These are phyloP conservation scores for Zizania latifolia DNA, from an alignment of 176 grass and related monocot genomes.

Conservation along the genomic window DNA sequence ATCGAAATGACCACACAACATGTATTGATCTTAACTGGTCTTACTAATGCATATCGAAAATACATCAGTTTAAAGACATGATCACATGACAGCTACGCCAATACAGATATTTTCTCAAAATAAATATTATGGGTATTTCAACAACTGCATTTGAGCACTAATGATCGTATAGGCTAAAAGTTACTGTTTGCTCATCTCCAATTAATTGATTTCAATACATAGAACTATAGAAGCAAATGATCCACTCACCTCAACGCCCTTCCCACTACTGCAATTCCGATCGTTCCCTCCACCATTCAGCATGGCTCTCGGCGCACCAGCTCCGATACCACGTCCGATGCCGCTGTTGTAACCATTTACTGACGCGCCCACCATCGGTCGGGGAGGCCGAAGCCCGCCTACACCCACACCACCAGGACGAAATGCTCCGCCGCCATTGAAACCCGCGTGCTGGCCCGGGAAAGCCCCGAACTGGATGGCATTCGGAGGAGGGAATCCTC, in stretches of 20 bases:
- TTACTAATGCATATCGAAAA: background rate
- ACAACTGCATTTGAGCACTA: no score
- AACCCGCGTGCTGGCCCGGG: background rate
- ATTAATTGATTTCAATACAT: background rate
- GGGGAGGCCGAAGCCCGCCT: slow-evolving; percentile 3
- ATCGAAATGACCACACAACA: background rate
- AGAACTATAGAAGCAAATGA: slow-evolving; percentile 5
- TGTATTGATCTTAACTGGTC: background rate
- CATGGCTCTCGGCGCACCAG: background rate
- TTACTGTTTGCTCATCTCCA: background rate
- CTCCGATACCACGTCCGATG: no score
- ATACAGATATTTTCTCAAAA: background rate
- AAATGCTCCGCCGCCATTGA: slow-evolving; percentile 30
- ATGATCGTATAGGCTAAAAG: slow-evolving; percentile 6
- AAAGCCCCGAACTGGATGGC: slow-evolving; percentile 32
- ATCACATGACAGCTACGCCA: background rate
- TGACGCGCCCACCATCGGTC: slow-evolving; percentile 9
- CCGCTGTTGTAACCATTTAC: background rate
- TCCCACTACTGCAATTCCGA: background rate
- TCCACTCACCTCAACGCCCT: slow-evolving; percentile 33
- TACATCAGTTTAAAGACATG: background rate
- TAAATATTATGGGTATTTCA: background rate
- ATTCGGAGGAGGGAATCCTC: slow-evolving; percentile 35
- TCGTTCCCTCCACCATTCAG: slow-evolving; percentile 10
- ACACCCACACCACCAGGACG: slow-evolving; percentile 11